These are phyloP conservation scores for Chaetomiaceae sp. DNA, from an alignment of 2,329 filamentous ascomycete genomes.

Conservation along the genomic window DNA sequence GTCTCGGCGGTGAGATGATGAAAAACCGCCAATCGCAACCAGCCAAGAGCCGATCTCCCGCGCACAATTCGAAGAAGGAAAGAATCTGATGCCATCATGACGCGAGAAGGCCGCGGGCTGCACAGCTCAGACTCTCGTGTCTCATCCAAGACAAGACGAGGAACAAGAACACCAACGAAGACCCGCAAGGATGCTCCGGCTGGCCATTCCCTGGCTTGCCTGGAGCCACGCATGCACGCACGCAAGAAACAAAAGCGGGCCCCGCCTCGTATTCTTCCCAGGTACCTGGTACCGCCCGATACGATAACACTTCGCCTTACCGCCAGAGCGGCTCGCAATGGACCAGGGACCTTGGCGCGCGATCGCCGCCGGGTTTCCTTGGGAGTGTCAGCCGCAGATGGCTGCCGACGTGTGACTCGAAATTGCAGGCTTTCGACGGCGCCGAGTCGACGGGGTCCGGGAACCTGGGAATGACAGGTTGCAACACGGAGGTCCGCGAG, in stretches of 20 bases:
- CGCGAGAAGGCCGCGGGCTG: neutral
- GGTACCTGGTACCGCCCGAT: slow-evolving; percentile 1
- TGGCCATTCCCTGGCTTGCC: slow-evolving; percentile 13
- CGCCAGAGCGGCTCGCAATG: slow-evolving; percentile 9
- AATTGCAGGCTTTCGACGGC: neutral
- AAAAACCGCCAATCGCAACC: neutral
- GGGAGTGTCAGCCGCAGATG: slow-evolving; percentile 8
- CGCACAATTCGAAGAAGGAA: neutral
- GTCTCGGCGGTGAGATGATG: neutral
- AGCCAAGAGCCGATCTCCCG: slow-evolving; percentile 2
- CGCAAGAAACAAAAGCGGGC: slow-evolving; percentile 14
- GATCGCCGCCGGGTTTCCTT: slow-evolving; percentile 6
- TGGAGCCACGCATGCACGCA: slow-evolving; percentile 19
- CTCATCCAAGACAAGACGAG: slow-evolving; percentile 2
- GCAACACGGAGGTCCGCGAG: neutral
- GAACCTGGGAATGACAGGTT: neutral
- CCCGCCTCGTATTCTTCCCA: slow-evolving; percentile 17
- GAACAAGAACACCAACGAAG: neutral
- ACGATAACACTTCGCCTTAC: slow-evolving; percentile 10
- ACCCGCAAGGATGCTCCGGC: neutral
- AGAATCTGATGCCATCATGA: neutral
- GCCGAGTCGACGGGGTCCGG: neutral
- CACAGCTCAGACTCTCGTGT: slow-evolving; percentile 5
- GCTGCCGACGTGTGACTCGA: slow-evolving; percentile 1
- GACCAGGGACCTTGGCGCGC: neutral